Percentiles rank a stretch among this genome's conserved stretches.
These are phyloP conservation scores for Geranium incanum DNA, from an alignment of 441 rosid species.

Conservation along the genomic window DNA sequence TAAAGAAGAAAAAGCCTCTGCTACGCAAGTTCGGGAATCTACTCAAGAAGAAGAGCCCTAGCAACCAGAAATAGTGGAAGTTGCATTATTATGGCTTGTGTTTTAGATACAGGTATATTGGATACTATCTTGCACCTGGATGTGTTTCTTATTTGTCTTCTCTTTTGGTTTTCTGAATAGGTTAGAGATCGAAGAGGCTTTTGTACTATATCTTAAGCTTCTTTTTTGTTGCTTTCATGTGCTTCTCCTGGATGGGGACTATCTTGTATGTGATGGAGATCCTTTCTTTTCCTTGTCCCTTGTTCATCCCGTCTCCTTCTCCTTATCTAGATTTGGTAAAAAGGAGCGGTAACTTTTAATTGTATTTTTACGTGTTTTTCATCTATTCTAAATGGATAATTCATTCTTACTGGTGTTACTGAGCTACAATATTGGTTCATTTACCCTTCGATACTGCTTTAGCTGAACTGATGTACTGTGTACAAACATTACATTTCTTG, in stretches of 20 bases:
- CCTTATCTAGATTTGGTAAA: slow-evolving; percentile 24
- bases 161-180: slow-evolving; percentile 33
- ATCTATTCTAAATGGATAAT: slow-evolving; percentile 4
- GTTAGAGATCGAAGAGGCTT: slow-evolving; percentile 32
- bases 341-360: slow-evolving; percentile 22
- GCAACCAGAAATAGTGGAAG: slow-evolving; percentile 49
- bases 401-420: neutral
- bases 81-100: slow-evolving; percentile 19
- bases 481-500: no score
- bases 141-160: slow-evolving; percentile 34
- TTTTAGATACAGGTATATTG: slow-evolving; percentile 28
- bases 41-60: slow-evolving; percentile 65
- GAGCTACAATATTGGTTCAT: neutral
- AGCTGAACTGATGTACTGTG: neutral
- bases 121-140: slow-evolving; percentile 28
- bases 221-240: slow-evolving; percentile 12
- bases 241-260: slow-evolving; percentile 20
- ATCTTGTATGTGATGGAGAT: slow-evolving; percentile 37
- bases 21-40: slow-evolving; percentile 71
- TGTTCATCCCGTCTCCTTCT: slow-evolving; percentile 13
- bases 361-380: slow-evolving; percentile 17
- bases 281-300: slow-evolving; percentile 13
- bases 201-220: slow-evolving; percentile 32
- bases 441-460: neutral
- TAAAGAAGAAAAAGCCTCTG: slow-evolving; percentile 80